Percentiles rank a stretch among this genome's conserved stretches.
These are phyloP conservation scores for Arachis hypogaea DNA, from an alignment of 306 rosid species.

Conservation along the genomic window DNA sequence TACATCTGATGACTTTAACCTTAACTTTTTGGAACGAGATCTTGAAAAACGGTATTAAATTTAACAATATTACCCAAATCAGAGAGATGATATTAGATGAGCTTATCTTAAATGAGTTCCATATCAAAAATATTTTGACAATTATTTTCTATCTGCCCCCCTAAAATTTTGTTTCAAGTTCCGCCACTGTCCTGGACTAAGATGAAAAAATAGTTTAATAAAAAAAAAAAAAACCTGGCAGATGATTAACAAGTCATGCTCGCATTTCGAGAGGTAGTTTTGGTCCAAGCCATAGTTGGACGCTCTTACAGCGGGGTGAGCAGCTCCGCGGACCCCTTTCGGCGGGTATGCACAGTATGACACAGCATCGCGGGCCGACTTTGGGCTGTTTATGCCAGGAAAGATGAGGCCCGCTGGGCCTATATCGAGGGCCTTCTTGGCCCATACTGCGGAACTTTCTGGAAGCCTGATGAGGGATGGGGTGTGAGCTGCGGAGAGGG, in stretches of 20 bases:
- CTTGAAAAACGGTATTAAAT: no score
- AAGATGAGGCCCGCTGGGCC: background rate
- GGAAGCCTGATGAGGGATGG: background rate
- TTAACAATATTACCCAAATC: no score
- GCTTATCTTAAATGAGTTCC: no score
- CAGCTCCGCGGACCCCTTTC: background rate
- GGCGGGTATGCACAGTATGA: background rate
- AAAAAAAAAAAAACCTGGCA: background rate
- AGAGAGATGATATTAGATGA: no score
- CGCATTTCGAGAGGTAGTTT: background rate
- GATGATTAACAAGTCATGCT: background rate
- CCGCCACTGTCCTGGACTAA: no score
- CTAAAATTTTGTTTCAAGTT: no score
- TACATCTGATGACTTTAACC: no score
- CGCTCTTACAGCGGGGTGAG: background rate
- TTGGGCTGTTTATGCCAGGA: background rate
- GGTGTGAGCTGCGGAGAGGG: background rate
- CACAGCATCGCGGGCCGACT: background rate
- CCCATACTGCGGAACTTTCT: background rate
- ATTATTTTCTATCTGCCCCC: no score
- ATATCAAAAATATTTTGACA: no score
- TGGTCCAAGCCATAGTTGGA: background rate
- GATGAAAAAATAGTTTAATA: no score
- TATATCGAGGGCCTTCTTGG: background rate
- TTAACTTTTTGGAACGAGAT: no score